Evolutionary conservation across 495 filamentous ascomycete genomes (phyloP).

Genomic region (Aspergillus affinis): DNA sequence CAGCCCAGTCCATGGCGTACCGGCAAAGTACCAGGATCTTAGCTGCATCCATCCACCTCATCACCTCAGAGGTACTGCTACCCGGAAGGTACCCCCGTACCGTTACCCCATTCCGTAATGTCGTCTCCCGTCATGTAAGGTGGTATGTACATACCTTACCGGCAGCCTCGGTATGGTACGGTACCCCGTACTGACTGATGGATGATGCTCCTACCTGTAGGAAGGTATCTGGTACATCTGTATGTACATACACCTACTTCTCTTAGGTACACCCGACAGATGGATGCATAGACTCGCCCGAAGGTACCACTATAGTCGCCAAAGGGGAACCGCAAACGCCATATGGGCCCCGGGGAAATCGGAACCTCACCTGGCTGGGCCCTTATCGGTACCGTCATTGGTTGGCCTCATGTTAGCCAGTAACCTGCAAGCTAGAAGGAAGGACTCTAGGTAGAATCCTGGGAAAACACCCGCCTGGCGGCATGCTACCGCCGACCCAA

Average conservation of each 20-base stretch:
- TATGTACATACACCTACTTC: no score
- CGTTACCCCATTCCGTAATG: neutral
- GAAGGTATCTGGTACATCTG: no score
- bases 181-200: neutral
- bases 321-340: neutral
- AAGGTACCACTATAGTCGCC: conserved; percentile 7
- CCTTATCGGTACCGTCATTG: neutral
- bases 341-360: conserved; percentile 12
- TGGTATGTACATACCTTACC: neutral
- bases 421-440: neutral
- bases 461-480: neutral
- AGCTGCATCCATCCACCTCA: conserved; percentile 4
- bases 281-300: neutral
- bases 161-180: neutral
- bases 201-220: no score
- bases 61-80: conserved; percentile 1
- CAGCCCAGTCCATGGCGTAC: neutral
- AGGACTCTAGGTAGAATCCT: neutral
- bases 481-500: neutral
- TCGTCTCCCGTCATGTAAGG: no score
- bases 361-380: conserved; percentile 5
- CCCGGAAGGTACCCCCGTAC: neutral
- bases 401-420: neutral
- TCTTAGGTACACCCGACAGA: neutral
- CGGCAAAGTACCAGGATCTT: neutral